Conservation (phyloP, 352 stramenopile species). For the Phytopythium oedochilum region DNA sequence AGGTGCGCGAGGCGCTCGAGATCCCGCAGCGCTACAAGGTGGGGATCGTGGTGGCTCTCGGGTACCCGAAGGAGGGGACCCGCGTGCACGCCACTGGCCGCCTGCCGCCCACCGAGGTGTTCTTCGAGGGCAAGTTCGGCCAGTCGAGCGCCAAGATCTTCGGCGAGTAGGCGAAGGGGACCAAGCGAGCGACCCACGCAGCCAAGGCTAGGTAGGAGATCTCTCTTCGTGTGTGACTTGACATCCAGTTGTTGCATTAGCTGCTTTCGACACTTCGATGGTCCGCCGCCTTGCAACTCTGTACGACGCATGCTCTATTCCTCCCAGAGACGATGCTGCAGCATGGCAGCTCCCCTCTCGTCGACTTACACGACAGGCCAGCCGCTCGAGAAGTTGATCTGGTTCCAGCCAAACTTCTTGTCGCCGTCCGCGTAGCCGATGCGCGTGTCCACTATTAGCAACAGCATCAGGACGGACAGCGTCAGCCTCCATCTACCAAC, state of each 20-base stretch:
- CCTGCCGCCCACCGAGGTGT: conserved; percentile 59
- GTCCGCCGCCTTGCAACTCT: too few species aligned
- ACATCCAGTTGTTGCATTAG: too few species aligned
- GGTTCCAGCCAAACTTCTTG: conserved; percentile 53
- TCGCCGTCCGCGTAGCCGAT: conserved; percentile 39
- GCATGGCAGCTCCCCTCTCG: too few species aligned
- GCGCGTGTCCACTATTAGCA: conserved; percentile 38
- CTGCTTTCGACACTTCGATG: too few species aligned
- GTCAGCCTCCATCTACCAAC: too few species aligned
- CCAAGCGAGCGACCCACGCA: too few species aligned
- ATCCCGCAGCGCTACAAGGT: conserved; percentile 69
- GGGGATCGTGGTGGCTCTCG: conserved; percentile 52
- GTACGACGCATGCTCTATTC: too few species aligned
- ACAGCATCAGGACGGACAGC: too few species aligned
- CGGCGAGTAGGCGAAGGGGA: too few species aligned
- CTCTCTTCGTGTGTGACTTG: too few species aligned
- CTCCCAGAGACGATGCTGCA: too few species aligned
- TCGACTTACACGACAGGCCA: conserved; percentile 42
- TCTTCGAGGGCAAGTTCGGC: conserved; percentile 86
- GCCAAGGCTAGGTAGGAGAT: too few species aligned
- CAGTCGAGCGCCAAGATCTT: conserved; percentile 58
- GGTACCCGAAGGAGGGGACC: conserved; percentile 36
- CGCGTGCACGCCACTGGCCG: conserved; percentile 29
- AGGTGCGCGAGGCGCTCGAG: conserved; percentile 40
- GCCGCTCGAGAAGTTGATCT: conserved; percentile 37